These are phyloP conservation scores for Phtheirospermum japonicum DNA, from an alignment of 257 asterid species.

Conservation along the genomic window DNA sequence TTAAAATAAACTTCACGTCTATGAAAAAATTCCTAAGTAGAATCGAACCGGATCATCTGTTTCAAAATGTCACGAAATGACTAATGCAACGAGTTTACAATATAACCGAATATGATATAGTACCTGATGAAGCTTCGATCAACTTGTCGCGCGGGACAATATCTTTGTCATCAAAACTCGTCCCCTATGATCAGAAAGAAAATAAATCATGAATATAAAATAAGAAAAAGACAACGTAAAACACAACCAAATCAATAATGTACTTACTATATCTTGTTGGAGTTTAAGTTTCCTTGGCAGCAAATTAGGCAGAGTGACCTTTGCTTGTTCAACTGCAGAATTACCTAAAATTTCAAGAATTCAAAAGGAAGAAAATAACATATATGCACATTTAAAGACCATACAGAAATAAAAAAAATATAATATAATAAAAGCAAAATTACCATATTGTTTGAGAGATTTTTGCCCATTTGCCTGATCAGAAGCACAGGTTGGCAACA, in stretches of 20 bases:
- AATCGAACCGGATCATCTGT: too few species aligned
- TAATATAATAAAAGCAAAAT: background rate
- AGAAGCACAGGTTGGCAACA: constrained; percentile 37
- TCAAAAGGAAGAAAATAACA: background rate
- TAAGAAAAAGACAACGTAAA: background rate
- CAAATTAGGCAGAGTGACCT: constrained; percentile 23
- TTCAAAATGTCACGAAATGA: background rate
- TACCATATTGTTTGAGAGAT: constrained; percentile 28
- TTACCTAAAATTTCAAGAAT: constrained; percentile 5
- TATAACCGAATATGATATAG: too few species aligned
- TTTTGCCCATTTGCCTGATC: background rate
- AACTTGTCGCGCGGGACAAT: constrained; percentile 26
- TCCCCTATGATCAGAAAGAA: constrained; percentile 35
- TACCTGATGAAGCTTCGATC: constrained; percentile 50
- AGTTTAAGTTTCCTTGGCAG: constrained; percentile 57
- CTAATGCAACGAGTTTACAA: background rate
- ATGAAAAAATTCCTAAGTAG: too few species aligned
- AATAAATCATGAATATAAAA: background rate
- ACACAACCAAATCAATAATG: background rate
- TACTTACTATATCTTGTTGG: constrained; percentile 32
- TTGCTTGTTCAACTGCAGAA: constrained; percentile 31
- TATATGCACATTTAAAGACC: background rate
- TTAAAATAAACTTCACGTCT: background rate
- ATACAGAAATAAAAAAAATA: background rate
- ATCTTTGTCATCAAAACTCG: constrained; percentile 36